phyloP scores from a whole-genome alignment of 2,329 filamentous ascomycete genomes.

The Ilyonectria sp. region DNA sequence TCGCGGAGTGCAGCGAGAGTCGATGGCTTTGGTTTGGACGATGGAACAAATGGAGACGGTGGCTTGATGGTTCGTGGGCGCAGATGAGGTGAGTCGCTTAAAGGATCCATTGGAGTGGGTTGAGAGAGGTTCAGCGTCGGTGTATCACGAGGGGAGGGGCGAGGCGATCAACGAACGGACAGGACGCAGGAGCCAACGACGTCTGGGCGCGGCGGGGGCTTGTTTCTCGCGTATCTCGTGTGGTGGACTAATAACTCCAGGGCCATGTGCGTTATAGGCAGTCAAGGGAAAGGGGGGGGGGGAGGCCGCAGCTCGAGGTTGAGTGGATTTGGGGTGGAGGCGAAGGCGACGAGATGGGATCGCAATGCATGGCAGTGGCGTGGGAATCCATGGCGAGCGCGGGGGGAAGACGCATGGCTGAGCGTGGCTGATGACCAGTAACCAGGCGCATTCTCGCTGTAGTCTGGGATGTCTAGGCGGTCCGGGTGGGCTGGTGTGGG shows the following conservation, averaged over 20 bases:
- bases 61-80: conserved; percentile 43
- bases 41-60: conserved; percentile 32
- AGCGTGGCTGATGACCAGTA: conserved; percentile 29
- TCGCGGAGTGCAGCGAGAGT: conserved; percentile 36
- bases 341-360: conserved; percentile 32
- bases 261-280: conserved; percentile 23
- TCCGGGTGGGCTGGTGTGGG: background rate
- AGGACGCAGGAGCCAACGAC: conserved; percentile 14
- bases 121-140: conserved; percentile 34
- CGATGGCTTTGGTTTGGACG: conserved; percentile 29
- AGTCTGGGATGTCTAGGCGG: background rate
- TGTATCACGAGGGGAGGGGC: conserved; percentile 37
- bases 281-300: conserved; percentile 12
- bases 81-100: conserved; percentile 20
- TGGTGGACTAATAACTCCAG: conserved; percentile 35
- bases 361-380: conserved; percentile 40
- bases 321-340: conserved; percentile 33
- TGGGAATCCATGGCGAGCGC: conserved; percentile 35
- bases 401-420: conserved; percentile 34
- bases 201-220: conserved; percentile 35
- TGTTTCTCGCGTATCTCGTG: conserved; percentile 48
- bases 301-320: conserved; percentile 7
- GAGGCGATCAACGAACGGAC: conserved; percentile 24
- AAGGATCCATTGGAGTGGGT: conserved; percentile 30
- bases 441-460: conserved; percentile 12